These are phyloP conservation scores for Colletotrichum sp. DNA, from an alignment of 2,329 filamentous ascomycete species.

Conservation along the genomic window DNA sequence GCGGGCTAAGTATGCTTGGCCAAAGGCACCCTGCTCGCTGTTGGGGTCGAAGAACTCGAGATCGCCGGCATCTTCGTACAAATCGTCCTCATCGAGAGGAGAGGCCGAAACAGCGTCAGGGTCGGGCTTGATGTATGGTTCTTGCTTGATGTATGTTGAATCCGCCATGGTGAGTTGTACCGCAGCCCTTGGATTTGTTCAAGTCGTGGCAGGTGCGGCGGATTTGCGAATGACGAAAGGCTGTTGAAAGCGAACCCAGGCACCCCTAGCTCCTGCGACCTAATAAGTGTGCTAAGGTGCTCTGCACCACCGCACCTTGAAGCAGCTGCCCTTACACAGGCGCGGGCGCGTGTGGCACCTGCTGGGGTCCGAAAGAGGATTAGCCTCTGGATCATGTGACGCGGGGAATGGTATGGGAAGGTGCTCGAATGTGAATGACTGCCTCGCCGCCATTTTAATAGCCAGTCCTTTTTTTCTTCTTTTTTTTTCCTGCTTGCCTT, in stretches of 20 bases:
- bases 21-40: slow-evolving; percentile 20
- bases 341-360: neutral
- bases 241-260: neutral
- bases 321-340: neutral
- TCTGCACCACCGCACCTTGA: neutral
- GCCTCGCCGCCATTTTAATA: neutral
- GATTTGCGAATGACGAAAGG: slow-evolving; percentile 1
- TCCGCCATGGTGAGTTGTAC: slow-evolving; percentile 14
- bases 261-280: neutral
- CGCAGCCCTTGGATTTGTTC: neutral
- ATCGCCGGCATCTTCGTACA: slow-evolving; percentile 66
- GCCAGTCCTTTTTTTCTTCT: neutral
- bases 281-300: neutral
- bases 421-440: neutral
- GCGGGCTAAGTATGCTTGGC: slow-evolving; percentile 69
- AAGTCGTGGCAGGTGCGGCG: neutral
- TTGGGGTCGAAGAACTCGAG: slow-evolving; percentile 60
- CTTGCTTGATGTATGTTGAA: slow-evolving; percentile 28
- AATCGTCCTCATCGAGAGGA: slow-evolving; percentile 67
- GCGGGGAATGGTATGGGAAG: neutral
- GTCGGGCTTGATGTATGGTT: slow-evolving; percentile 53
- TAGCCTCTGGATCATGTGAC: slow-evolving; percentile 4
- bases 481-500: neutral
- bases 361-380: neutral
- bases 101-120: slow-evolving; percentile 45